Percentiles rank a stretch among this genome's conserved stretches.
Evolutionary conservation across 1,284 basidiomycete species (phyloP).

Genomic region (Flammula alnicola): DNA sequence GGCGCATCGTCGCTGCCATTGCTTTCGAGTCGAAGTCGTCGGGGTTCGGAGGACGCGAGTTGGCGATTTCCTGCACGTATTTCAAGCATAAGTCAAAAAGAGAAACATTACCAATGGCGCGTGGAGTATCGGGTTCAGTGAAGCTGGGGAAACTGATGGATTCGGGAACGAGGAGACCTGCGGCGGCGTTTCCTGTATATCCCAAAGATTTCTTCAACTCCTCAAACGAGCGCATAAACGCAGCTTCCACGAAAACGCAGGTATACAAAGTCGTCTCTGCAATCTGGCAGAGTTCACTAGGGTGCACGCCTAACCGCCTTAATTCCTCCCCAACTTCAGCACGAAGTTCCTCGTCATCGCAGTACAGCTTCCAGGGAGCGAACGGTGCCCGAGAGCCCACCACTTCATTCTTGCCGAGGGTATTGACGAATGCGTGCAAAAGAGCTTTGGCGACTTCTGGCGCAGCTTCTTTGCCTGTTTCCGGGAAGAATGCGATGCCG

Average conservation of each 20-base stretch:
- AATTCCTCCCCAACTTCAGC: constrained; percentile 32
- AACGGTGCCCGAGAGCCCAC: constrained; percentile 9
- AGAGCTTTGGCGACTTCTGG: constrained; percentile 34
- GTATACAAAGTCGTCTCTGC: not conserved
- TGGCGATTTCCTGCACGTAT: not conserved
- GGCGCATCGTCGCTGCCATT: not conserved
- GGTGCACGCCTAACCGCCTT: constrained; percentile 29
- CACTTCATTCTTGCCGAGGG: constrained; percentile 17
- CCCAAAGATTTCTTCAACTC: not conserved
- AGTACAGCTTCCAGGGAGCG: constrained; percentile 35
- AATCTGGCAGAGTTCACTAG: not conserved
- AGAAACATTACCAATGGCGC: not conserved
- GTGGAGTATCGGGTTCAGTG: not conserved
- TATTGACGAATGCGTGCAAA: constrained; percentile 32
- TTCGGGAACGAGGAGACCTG: not conserved
- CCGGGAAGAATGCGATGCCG: constrained; percentile 33
- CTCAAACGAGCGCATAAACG: not conserved
- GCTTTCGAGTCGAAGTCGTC: not conserved
- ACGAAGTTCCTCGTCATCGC: constrained; percentile 30
- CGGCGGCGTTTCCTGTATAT: not conserved
- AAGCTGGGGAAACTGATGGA: not conserved
- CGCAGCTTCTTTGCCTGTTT: constrained; percentile 33
- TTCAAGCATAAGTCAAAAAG: not conserved
- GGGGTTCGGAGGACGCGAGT: not conserved
- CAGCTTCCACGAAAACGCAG: not conserved